phyloP scores from a whole-genome alignment of 768 basidiomycete genomes.

The Tricholoma bakamatsutake region DNA sequence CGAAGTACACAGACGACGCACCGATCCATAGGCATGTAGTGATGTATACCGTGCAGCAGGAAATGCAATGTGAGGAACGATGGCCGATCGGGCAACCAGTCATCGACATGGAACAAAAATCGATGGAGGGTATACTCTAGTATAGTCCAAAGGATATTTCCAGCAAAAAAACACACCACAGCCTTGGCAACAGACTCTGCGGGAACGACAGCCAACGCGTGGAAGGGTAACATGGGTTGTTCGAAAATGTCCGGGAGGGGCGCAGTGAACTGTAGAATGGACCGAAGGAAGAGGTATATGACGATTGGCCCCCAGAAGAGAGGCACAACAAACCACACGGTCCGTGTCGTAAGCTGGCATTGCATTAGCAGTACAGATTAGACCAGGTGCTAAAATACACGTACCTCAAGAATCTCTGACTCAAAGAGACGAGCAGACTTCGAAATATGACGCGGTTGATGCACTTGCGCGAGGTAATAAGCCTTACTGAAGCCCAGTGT shows the following conservation, averaged over 20 bases:
- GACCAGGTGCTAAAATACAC: constrained; percentile 10
- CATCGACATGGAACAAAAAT: constrained; percentile 96
- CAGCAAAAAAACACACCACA: constrained; percentile 66
- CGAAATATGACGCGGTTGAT: constrained; percentile 86
- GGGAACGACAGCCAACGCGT: constrained; percentile 42
- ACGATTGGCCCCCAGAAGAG: constrained; percentile 88
- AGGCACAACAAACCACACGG: constrained; percentile 93
- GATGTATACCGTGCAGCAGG: constrained; percentile 91
- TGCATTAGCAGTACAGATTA: not conserved
- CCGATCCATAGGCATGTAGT: constrained; percentile 97
- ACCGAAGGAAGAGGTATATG: constrained; percentile 71
- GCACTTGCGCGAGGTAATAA: constrained; percentile 94
- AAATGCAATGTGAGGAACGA: constrained; percentile 85
- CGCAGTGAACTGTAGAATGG: constrained; percentile 74
- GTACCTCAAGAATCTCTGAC: constrained; percentile 72
- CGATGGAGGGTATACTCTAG: constrained; percentile 92
- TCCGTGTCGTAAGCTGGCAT: constrained; percentile 68
- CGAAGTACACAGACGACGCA: constrained; percentile 26
- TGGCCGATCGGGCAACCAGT: constrained; percentile 76
- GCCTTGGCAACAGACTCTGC: constrained; percentile 47
- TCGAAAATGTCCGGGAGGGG: constrained; percentile 59
- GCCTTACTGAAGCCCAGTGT: constrained; percentile 59
- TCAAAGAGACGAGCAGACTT: constrained; percentile 87
- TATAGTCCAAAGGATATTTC: constrained; percentile 91
- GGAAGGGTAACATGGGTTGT: constrained; percentile 51